Evolutionary conservation across 2,329 filamentous ascomycete species (phyloP).

Genomic region (Fusarium decemcellulare): DNA sequence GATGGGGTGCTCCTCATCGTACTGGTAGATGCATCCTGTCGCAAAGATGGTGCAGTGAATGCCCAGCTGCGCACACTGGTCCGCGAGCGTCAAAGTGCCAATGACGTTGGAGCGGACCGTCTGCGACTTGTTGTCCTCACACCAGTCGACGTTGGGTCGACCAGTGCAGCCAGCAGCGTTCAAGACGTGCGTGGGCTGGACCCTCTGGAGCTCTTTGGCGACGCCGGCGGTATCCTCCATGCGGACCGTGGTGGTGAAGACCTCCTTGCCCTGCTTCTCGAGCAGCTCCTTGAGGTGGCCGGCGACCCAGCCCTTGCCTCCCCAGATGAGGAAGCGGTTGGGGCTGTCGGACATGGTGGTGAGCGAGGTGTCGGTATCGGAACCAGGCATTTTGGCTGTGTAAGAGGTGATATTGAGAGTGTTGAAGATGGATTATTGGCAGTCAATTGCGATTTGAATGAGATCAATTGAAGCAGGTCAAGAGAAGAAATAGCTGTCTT

Average conservation of each 20-base stretch:
- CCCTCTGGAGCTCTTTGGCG: constrained; percentile 66
- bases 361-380: background rate
- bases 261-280: constrained; percentile 71
- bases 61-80: constrained; percentile 70
- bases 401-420: too few relatives aligned
- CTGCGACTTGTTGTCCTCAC: constrained; percentile 77
- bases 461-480: too few relatives aligned
- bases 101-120: constrained; percentile 78
- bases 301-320: constrained; percentile 74
- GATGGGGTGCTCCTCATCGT: constrained; percentile 72
- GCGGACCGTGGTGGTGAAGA: constrained; percentile 71
- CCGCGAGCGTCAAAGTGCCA: constrained; percentile 74
- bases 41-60: constrained; percentile 77
- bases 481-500: too few relatives aligned
- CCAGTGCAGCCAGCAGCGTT: constrained; percentile 78
- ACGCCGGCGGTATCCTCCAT: constrained; percentile 76
- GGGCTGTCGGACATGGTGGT: background rate
- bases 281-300: constrained; percentile 73
- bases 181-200: constrained; percentile 76
- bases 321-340: constrained; percentile 68
- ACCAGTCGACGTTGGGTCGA: constrained; percentile 67
- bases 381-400: background rate
- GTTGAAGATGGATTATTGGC: too few relatives aligned
- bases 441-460: too few relatives aligned
- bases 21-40: constrained; percentile 78